Base-by-base conservation (phyloP, 2,329 filamentous ascomycete species). In the Fusarium hostae region DNA sequence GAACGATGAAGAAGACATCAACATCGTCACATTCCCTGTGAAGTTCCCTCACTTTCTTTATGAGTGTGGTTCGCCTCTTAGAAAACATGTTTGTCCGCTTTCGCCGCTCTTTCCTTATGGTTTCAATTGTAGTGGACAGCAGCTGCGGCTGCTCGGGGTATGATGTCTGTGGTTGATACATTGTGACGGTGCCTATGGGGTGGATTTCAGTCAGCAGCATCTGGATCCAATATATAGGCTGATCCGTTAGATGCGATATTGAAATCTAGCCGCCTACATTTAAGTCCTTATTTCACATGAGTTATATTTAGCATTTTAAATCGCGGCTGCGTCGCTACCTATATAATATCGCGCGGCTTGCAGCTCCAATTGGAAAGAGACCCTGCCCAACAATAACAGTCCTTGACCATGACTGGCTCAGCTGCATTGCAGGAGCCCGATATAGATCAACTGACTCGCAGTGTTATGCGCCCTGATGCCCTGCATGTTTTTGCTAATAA, bases 1-100 rank as follows among this genome's bases (percentile, higher is more conserved):
- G 62, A 28, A 65, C 35, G 30, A 65, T 26, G 41, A 65, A 45
- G 48, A 54, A 65, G 32, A 65, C n/a, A 56, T 65, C 48, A 22
- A 60, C 7, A 32, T 65, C 48, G 35, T 65, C 56, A 58, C 61
- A 64, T 5, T 52, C 43, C 18, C 24, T 48, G 30, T 55, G 34
- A 48, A 65, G 55, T 30, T 60, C 41, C 7, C 30, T 37, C 4
- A 48, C 54, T 51, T 65, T 65, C 48, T 51, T 51, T 24, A 51
- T 26, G 13, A 51, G 34, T 6, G 48, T 51, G 10, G 34, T 20
- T 26, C 48, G 48, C 7, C 48, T 39, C 13, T 51, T 51, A 2
- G 48, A 51, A 51, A 51, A 51, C 48, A 51, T 51, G 11, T 51
- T 51, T 7, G 32, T 51, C 9, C 48, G 48, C 32, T 20, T 51